Base-by-base conservation (phyloP, 2,329 filamentous ascomycete genomes). In the Aspergillus pseudoglaucus region DNA sequence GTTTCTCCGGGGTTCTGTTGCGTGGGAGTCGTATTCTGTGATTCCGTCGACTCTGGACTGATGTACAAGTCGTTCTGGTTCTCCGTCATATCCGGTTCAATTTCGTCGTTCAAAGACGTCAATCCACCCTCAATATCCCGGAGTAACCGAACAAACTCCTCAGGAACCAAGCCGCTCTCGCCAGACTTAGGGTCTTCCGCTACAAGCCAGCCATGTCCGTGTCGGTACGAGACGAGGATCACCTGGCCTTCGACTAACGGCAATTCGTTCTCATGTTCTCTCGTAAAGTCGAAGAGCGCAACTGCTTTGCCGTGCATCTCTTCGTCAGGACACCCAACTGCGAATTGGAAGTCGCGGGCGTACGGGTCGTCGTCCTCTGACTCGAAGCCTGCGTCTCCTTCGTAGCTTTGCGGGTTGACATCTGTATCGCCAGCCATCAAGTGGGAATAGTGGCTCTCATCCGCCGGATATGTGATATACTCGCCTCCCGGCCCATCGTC, bases 271-370 rank as follows among this genome's bases (percentile, higher is more conserved):
- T 96, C 90, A 65, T 97, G 96, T 68, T 97, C 91, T 27, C 90
- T 82, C 58, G 84, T 84, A 70, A 98, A 98, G 65, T 96, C 90
- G 65, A 95, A 98, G 18, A 98, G 76, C 6, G 93, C 93, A 23
- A 98, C 88, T 9, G 90, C 90, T 65, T 95, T 95, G 43, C 93
- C 93, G 63, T 96, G 90, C 81, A 96, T 96, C 67, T 97, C 90
- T 70, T 97, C 91, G 66, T 97, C 93, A 4, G 90, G 90, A 12
- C 88, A 94, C 14, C 88, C 91, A 58, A 95, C 95, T 15, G 89
- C 94, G 66, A 96, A 95, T 59, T 94, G 88, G 66, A 95, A 96
- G 68, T 95, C 88, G 56, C 87, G 83, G 41, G 89, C 94, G 68
- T 90, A 95, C 59, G 90, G 82, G 52, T 80, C 81, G 15, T 70